phyloP scores from a whole-genome alignment of 1,139 yeast species.

The Taiozyma sp. region DNA sequence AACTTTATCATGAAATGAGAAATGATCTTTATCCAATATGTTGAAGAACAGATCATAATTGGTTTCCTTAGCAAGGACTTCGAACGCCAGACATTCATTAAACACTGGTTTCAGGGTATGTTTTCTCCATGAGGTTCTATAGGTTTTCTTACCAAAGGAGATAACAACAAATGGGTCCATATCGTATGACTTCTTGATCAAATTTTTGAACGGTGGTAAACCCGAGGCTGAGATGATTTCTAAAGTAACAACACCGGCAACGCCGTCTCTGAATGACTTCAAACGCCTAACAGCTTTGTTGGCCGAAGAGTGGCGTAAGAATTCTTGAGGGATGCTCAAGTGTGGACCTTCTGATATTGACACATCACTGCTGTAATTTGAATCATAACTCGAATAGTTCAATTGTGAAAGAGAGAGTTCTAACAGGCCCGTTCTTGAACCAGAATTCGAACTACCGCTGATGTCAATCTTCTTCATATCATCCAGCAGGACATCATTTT shows the following conservation, averaged over 20 bases:
- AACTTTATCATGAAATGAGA: conserved; percentile 79
- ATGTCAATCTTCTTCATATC: neutral
- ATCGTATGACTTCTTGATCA: conserved; percentile 73
- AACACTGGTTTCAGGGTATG: conserved; percentile 83
- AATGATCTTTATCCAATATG: conserved; percentile 78
- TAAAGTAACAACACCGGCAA: conserved; percentile 68
- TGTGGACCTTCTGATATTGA: conserved; percentile 4
- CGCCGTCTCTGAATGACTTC: neutral
- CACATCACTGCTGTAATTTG: conserved; percentile 9
- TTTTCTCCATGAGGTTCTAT: conserved; percentile 79
- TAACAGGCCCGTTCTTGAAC: neutral
- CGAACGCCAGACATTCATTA: conserved; percentile 78
- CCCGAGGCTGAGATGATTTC: conserved; percentile 72
- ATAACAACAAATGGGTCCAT: conserved; percentile 97
- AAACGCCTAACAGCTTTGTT: neutral
- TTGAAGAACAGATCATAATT: conserved; percentile 64
- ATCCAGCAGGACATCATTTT: conserved; percentile 1
- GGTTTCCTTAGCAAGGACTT: conserved; percentile 62
- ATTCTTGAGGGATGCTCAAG: neutral
- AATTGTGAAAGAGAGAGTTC: neutral
- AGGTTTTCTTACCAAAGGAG: conserved; percentile 85
- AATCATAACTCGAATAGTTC: conserved; percentile 6
- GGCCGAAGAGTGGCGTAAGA: neutral
- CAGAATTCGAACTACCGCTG: neutral
- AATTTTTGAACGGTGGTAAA: conserved; percentile 60